Evolutionary conservation across 2,329 filamentous ascomycete genomes (phyloP).

Genomic region (Claviceps sp.): DNA sequence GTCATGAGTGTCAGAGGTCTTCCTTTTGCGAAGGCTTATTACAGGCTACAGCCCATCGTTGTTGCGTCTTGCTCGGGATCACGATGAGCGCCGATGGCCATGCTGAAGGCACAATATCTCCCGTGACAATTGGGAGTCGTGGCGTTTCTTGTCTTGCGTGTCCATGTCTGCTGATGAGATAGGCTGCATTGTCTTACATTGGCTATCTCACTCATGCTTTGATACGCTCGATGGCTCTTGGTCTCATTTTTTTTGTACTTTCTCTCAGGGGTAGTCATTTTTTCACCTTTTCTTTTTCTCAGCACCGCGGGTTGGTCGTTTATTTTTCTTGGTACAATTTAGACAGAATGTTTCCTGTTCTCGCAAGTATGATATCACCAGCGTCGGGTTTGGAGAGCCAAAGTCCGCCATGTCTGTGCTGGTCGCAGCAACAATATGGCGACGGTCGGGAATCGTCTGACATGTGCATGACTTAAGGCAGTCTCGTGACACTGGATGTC

Average conservation of each 20-base stretch:
- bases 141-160: too few species aligned
- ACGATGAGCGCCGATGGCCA: neutral
- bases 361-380: neutral
- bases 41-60: slow-evolving; percentile 16
- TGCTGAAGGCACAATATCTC: neutral
- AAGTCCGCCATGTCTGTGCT: neutral
- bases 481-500: slow-evolving; percentile 2
- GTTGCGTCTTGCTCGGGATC: neutral
- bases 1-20: too few species aligned
- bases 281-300: neutral
- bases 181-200: too few species aligned
- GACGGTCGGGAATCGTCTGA: slow-evolving; percentile 4
- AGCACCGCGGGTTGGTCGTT: too few species aligned
- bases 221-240: too few species aligned
- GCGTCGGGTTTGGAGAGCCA: neutral
- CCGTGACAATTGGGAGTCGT: too few species aligned
- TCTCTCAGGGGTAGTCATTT: neutral
- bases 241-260: too few species aligned
- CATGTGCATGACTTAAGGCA: neutral
- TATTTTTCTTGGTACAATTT: too few species aligned
- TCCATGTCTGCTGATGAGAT: too few species aligned
- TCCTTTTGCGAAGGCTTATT: slow-evolving; percentile 25
- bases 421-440: neutral
- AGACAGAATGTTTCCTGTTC: neutral
- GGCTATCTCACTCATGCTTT: too few species aligned